Conservation (phyloP, 2,329 filamentous ascomycete genomes). For the Neonectria coccinea region DNA sequence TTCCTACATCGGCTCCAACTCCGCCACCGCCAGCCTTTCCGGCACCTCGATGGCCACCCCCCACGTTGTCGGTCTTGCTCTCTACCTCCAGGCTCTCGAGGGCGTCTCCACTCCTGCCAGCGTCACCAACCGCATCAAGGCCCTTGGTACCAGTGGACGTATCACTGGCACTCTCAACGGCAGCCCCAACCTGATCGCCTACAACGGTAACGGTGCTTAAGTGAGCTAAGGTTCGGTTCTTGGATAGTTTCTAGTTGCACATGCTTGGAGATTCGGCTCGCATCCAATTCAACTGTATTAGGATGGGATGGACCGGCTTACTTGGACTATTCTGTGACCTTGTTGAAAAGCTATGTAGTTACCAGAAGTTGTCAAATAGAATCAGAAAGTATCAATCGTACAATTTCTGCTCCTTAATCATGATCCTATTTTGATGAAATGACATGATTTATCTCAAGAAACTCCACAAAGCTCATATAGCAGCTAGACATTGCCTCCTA, state of each 20-base stretch:
- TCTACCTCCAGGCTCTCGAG: constrained; percentile 61
- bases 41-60: constrained; percentile 59
- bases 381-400: neutral
- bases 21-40: constrained; percentile 51
- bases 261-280: neutral
- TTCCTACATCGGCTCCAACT: constrained; percentile 56
- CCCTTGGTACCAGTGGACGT: constrained; percentile 55
- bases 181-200: constrained; percentile 59
- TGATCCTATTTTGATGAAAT: neutral
- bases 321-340: neutral
- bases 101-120: constrained; percentile 54
- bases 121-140: constrained; percentile 56
- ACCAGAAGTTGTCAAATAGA: neutral
- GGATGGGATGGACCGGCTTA: neutral
- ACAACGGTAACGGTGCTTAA: constrained; percentile 56
- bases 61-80: constrained; percentile 55
- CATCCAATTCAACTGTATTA: neutral
- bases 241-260: neutral
- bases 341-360: neutral
- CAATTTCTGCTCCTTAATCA: neutral
- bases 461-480: too few relatives aligned
- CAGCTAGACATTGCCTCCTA: too few relatives aligned
- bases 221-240: neutral
- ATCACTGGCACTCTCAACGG: constrained; percentile 52
- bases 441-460: neutral